Evolutionary conservation across 371 early-diverging fungal species (phyloP), one percentile per base, ranked within the genome.

Genomic region (Mucor piriformis): DNA sequence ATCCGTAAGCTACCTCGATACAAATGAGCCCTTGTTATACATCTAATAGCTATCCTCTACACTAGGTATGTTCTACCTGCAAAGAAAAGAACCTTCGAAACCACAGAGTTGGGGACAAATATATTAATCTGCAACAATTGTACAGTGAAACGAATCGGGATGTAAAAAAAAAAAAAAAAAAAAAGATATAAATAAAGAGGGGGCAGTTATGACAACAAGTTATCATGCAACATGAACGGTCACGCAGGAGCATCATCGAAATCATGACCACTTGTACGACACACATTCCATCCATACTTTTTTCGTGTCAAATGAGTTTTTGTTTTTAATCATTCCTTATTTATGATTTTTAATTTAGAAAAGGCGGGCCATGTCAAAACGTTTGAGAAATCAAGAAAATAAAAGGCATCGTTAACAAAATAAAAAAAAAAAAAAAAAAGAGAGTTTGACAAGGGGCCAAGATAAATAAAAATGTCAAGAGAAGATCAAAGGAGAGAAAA

Each of bases 211-310:
- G 42, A 42, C 42, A 42, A 42, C 29, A 29, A 29, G 29, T 42
- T 6, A 42, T 42, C 42, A 42, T 42, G 42, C 42, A 42, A 42
- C 42, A 42, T 42, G 18, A 42, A 42, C 21, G 42, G 42, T 42
- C 42, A 42, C 42, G 18, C 42, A 18, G 20, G 42, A 18, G 42
- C 20, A 42, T 40, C 16, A 40, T 42, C 42, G 6, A 42, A 42
- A 42, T 42, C 42, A 42, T 42, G 42, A 42, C 42, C 29, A 29
- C 8, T 29, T 42, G 20, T 42, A 18, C 10, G 20, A 18, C 20
- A 20, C 4, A 42, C 42, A 42, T 42, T 42, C 42, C 42, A 7
- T 6, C 38, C 12, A 38, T 18, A 6, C 18, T 42, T 18, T 42
- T 18, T 20, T n/a, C 8, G 5, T 18, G n/a, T 8, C 18, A 16